A percentile compares a stretch with the other conserved stretches of the same genome.
phyloP scores from a whole-genome alignment of 148 eudicot species.

The Camellia granthamiana region DNA sequence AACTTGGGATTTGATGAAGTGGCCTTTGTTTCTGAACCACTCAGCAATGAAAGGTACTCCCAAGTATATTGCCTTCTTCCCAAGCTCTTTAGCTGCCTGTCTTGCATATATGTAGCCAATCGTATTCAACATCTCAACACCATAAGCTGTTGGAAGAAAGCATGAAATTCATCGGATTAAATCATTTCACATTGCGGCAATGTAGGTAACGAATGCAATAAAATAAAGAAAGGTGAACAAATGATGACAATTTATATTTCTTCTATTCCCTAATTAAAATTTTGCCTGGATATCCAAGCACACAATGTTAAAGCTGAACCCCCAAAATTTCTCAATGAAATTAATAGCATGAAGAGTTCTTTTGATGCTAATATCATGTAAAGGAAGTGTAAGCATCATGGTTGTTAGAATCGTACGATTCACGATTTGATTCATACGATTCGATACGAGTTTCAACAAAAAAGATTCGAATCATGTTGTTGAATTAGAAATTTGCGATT shows the following conservation, averaged over 20 bases:
- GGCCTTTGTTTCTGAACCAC: conserved; percentile 99
- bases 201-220: background rate
- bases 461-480: too few species aligned
- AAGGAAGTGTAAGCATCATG: background rate
- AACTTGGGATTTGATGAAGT: conserved; percentile 90
- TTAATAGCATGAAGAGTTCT: background rate
- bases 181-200: conserved; percentile 9
- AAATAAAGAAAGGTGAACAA: background rate
- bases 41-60: conserved; percentile 97
- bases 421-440: too few species aligned
- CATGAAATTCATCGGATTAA: conserved; percentile 23
- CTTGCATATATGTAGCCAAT: conserved; percentile 95
- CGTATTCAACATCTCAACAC: conserved; percentile 92
- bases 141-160: conserved; percentile 70
- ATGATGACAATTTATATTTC: background rate
- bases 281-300: background rate
- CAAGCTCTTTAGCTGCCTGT: conserved; percentile 96
- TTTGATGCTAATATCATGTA: background rate
- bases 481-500: too few species aligned
- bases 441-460: too few species aligned
- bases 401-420: too few species aligned
- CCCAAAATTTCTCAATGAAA: background rate
- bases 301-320: background rate
- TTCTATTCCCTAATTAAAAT: background rate
- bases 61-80: conserved; percentile 82